Conservation (phyloP, 225 moss, liverwort and hornwort genomes). For the Ulota crispa region DNA sequence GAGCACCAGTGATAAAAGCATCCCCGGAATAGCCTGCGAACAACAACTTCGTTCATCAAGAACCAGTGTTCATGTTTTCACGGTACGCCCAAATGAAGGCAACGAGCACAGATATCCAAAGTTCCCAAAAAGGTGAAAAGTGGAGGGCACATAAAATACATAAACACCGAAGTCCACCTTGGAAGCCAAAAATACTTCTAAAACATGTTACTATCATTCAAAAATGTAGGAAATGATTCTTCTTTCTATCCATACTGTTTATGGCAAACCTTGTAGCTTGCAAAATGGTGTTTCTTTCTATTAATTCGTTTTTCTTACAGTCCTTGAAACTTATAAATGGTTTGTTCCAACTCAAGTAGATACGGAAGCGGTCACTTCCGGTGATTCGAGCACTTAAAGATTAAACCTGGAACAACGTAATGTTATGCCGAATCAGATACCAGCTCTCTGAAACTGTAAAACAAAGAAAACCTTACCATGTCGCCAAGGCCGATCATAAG, state of each 20-base stretch:
- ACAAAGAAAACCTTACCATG: conserved; percentile 52
- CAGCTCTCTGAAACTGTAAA: not conserved
- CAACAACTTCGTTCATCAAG: not conserved
- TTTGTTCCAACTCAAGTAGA: not conserved
- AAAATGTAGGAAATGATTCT: not conserved
- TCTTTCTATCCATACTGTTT: not conserved
- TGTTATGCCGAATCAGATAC: not conserved
- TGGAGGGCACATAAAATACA: not conserved
- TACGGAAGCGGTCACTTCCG: not conserved
- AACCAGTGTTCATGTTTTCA: not conserved
- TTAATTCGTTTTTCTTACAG: too few species aligned
- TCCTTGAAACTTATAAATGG: not conserved
- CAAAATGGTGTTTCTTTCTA: too few species aligned
- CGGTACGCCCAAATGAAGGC: not conserved
- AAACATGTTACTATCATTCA: not conserved
- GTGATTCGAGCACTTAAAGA: too few species aligned
- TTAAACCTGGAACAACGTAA: not conserved
- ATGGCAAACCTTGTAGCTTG: not conserved
- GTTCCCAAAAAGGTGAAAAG: not conserved
- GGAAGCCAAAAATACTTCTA: not conserved
- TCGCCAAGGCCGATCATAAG: conserved; percentile 97
- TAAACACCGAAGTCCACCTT: not conserved
- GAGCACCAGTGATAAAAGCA: conserved; percentile 85
- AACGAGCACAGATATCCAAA: not conserved
- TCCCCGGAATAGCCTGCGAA: conserved; percentile 89